Base-by-base conservation (phyloP, 192 early-diverging fungal genomes). In the Mortierella antarctica region DNA sequence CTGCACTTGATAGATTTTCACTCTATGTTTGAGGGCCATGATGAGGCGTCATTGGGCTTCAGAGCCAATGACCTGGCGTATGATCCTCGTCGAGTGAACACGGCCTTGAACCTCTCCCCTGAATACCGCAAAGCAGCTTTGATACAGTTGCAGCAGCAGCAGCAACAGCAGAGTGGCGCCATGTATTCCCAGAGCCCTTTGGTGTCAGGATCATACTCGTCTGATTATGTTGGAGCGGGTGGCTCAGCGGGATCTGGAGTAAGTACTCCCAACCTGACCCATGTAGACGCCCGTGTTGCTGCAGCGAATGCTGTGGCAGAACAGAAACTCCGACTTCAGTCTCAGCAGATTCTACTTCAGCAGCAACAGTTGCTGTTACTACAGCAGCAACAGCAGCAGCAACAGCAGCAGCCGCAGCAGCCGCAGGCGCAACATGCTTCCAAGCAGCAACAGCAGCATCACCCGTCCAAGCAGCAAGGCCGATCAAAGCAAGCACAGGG, bases 311-410 rank as follows among this genome's bases (percentile, higher is more conserved):
- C 61, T 50, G 57, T 74, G 12, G 71, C 73, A 7, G 87, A 86
- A 41, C 86, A 90, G 68, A 89, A 87, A 54, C 73, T 89, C 40
- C 82, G 87, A 51, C 72, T 86, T 21, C 89, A 88, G 44, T 83
- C 84, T 10, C 86, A 87, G 58, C 87, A 87, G 48, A 64, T 84
- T 2, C 46, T 88, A 40, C 71, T 87, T 41, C 84, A 85, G 59
- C 87, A 87, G 48, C 85, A 89, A 46, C 86, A 86, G 17, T 81
- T 86, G 41, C 46, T 85, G 39, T 50, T 83, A 10, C 50, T 74
- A 39, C 76, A 67, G 6, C 76, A 80, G 40, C 70, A 72, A 48
- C 70, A 76, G 44, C 83, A 79, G 12, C 52, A 87, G 6, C 88
- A 91, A 39, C 89, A 90, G 47, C 73, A 87, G 12, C 76, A 86